Evolutionary conservation across 805 yeast genomes (phyloP).

Genomic region (Wickerhamiella sorbophila): DNA sequence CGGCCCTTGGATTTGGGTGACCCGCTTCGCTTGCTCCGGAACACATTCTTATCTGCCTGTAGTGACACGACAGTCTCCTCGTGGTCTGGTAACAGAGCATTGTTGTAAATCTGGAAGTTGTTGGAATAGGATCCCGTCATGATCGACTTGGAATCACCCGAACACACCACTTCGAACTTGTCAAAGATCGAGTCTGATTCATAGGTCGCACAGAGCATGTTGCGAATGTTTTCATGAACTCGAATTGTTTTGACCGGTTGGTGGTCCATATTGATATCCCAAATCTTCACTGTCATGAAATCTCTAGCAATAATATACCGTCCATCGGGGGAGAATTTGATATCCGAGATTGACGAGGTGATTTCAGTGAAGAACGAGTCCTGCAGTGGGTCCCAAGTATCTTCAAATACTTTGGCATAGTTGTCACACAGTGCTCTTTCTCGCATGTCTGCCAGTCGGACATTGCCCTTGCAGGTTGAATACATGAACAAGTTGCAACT

Average conservation of each 20-base stretch:
- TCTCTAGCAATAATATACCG: constrained; percentile 93
- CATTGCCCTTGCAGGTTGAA: constrained; percentile 88
- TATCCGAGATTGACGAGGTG: constrained; percentile 86
- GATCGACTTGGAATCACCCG: constrained; percentile 81
- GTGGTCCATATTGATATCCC: constrained; percentile 97
- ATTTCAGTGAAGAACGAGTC: constrained; percentile 96
- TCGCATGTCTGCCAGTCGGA: constrained; percentile 93
- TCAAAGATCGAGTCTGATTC: constrained; percentile 98
- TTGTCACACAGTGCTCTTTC: constrained; percentile 85
- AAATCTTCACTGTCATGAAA: constrained; percentile 90
- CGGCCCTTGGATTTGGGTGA: constrained; percentile 11
- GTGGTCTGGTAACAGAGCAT: constrained; percentile 31
- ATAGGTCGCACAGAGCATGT: constrained; percentile 88
- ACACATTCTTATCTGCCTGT: constrained; percentile 97
- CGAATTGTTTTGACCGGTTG: constrained; percentile 89
- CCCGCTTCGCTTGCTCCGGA: constrained; percentile 60
- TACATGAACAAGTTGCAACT: constrained; percentile 91
- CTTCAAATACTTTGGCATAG: constrained; percentile 73
- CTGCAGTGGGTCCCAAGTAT: constrained; percentile 78
- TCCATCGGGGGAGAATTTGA: constrained; percentile 82
- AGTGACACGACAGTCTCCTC: constrained; percentile 52
- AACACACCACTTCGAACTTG: constrained; percentile 90
- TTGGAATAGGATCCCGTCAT: constrained; percentile 97
- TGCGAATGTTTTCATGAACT: constrained; percentile 89
- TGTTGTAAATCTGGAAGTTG: constrained; percentile 92